phyloP scores from a whole-genome alignment of 345 rosid genomes.

The Moricandia arvensis region DNA sequence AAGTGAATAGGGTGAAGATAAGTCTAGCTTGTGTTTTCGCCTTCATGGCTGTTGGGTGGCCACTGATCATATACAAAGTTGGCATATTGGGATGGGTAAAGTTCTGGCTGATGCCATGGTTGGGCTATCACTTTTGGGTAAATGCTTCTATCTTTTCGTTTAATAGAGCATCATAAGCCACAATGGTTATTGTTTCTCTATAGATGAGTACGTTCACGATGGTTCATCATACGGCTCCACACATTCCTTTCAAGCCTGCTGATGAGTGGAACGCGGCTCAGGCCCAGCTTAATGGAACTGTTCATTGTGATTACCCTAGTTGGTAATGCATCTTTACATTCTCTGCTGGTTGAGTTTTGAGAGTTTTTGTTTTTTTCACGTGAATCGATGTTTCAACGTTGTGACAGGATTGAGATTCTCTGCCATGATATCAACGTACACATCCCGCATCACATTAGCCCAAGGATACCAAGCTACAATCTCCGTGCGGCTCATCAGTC shows the following conservation, averaged over 20 bases:
- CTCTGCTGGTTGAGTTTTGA: neutral
- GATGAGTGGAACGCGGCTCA: conserved; percentile 86
- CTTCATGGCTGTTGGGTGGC: conserved; percentile 94
- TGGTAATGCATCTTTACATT: conserved; percentile 47
- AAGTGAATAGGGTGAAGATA: conserved; percentile 78
- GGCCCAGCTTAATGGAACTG: conserved; percentile 89
- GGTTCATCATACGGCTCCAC: conserved; percentile 98
- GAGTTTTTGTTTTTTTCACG: too few relatives aligned
- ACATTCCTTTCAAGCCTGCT: conserved; percentile 75
- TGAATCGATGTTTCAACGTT: conserved; percentile 4
- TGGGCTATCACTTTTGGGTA: conserved; percentile 96
- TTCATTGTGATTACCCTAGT: conserved; percentile 85
- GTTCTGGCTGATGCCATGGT: conserved; percentile 94
- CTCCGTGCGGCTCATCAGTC: conserved; percentile 70
- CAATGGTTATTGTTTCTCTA: conserved; percentile 24
- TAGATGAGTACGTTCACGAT: conserved; percentile 98
- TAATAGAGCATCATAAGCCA: neutral
- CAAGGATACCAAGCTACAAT: conserved; percentile 86
- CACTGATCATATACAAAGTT: conserved; percentile 70
- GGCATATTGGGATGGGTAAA: conserved; percentile 86
- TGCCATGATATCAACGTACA: conserved; percentile 89
- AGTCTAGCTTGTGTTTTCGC: conserved; percentile 94
- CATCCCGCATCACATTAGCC: conserved; percentile 71
- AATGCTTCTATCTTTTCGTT: neutral
- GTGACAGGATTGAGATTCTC: conserved; percentile 77